Evolutionary conservation across 768 basidiomycete genomes (phyloP).

Genomic region (Lyophyllum atratum): DNA sequence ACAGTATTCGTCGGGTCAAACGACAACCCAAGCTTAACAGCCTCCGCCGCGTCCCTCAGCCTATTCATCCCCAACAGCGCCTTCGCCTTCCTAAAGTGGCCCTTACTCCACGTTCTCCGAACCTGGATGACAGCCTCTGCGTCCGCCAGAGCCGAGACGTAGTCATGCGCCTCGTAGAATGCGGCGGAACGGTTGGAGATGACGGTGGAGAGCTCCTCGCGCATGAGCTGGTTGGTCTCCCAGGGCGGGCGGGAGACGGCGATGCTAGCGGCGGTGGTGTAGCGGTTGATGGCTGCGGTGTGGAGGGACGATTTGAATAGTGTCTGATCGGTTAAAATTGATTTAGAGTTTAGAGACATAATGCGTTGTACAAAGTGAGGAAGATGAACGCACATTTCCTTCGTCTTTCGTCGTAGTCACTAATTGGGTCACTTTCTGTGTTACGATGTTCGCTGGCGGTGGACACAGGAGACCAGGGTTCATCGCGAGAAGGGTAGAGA

Average conservation of each 20-base stretch:
- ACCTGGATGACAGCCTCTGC: conserved; percentile 88
- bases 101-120: conserved; percentile 91
- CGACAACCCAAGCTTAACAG: conserved; percentile 79
- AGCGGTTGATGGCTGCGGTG: conserved; percentile 61
- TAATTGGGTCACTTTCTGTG: conserved; percentile 72
- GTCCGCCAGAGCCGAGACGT: conserved; percentile 77
- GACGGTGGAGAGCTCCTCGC: conserved; percentile 89
- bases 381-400: conserved; percentile 74
- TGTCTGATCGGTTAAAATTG: conserved; percentile 48
- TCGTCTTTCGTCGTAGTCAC: conserved; percentile 87
- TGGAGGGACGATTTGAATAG: conserved; percentile 78
- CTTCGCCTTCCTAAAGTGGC: conserved; percentile 92
- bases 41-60: conserved; percentile 77
- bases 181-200: conserved; percentile 93
- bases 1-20: conserved; percentile 67
- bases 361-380: neutral
- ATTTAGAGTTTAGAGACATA: neutral
- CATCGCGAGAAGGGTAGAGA: conserved; percentile 66
- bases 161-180: conserved; percentile 75
- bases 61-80: conserved; percentile 75
- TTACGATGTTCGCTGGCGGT: conserved; percentile 77
- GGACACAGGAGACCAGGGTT: conserved; percentile 77
- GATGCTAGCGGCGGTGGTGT: conserved; percentile 70
- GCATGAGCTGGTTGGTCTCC: conserved; percentile 80
- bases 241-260: conserved; percentile 85